phyloP scores from a whole-genome alignment of 257 asterid species.

The Ajuga chamaepitys region DNA sequence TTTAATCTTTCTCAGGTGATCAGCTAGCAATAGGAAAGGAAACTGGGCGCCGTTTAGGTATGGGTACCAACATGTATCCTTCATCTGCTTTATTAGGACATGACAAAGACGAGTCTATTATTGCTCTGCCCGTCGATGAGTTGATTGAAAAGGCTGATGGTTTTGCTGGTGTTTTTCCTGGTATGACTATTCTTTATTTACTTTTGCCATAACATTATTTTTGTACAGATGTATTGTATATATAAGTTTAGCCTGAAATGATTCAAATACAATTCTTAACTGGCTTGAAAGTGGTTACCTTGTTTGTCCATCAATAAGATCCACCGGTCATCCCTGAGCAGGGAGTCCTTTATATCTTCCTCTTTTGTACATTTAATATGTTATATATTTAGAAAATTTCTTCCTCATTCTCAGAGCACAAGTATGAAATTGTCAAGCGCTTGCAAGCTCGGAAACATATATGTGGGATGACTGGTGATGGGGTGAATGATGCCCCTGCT shows the following conservation, averaged over 20 bases:
- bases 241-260: not conserved
- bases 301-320: not conserved
- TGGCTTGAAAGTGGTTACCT: not conserved
- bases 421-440: conserved; percentile 53
- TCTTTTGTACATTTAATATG: not conserved
- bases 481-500: conserved; percentile 64
- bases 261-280: not conserved
- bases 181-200: conserved; percentile 20
- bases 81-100: conserved; percentile 54
- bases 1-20: conserved; percentile 32
- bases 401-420: conserved; percentile 36
- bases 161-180: conserved; percentile 63
- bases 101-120: conserved; percentile 48
- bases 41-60: conserved; percentile 58
- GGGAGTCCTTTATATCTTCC: not conserved
- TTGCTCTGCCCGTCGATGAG: conserved; percentile 50
- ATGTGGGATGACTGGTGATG: conserved; percentile 69
- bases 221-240: not conserved
- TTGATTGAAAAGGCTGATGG: conserved; percentile 63
- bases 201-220: not conserved
- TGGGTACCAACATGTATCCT: conserved; percentile 68
- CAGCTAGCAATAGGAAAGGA: conserved; percentile 63
- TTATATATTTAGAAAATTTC: not conserved
- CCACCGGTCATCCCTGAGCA: not conserved
- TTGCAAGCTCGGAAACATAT: conserved; percentile 58